Base-by-base conservation (phyloP, 306 rosid species). In the Ochetophila trinervis region DNA sequence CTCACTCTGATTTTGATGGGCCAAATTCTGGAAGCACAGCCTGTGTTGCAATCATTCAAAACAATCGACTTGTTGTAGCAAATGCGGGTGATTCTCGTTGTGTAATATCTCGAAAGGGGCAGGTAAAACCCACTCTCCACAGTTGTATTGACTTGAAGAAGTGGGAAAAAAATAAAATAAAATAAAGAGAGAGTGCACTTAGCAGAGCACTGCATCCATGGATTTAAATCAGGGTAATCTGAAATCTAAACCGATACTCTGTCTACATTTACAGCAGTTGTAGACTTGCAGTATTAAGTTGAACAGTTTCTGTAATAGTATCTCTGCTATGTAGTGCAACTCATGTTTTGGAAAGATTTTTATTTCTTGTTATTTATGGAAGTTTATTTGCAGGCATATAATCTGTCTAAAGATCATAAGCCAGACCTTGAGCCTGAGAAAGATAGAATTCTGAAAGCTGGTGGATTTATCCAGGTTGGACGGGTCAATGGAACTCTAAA, bases 61-160 rank as follows among this genome's bases (percentile, higher is more conserved):
- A 80, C 67, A 90, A 78, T 50, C 86, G 73, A 76, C 87, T 93
- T 69, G 34, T 93, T 66, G 97, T 93, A 20, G 97, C 96, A 54
- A 93, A 93, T 84, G 98, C 98, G 45, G 98, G 98, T 70, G 97
- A 93, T 80, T 93, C 98, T 52, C 93, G 97, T 60, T 93, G 96
- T 57, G 91, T 93, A 12, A 50, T 93, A 72, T 93, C 97, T 48
- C 78, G 96, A 79, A 87, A 85, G 74, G 98, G 97, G 62, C 91
- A 93, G 98, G 98, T 93, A 86, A 65, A 56, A 44, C 58, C 48
- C 64, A 71, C 58, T 16, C 9, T 15, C 4, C 53, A 49, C 19
- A 5, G 32, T 27, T 27, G 32, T 27, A 27, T 27, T 27, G 32
- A 27, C 32, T 27, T 27, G 4, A 27, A 27, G 4, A 27, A 1